phyloP scores from a whole-genome alignment of 176 grass and related monocot genomes.

The Calamus simplicifolius region DNA sequence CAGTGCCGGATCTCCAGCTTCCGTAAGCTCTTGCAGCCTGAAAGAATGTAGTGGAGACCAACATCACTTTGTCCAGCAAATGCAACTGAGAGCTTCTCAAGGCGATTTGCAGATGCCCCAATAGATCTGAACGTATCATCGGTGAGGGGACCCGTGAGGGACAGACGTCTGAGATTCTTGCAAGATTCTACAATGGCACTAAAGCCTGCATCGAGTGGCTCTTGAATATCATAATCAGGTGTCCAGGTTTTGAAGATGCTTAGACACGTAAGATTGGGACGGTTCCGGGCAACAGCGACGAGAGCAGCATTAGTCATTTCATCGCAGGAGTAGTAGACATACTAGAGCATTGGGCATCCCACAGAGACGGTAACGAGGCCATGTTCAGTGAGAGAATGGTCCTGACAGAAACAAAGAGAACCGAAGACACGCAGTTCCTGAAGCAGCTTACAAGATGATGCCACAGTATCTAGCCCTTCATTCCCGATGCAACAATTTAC shows the following conservation, averaged over 20 bases:
- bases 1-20: constrained; percentile 81
- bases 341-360: constrained; percentile 53
- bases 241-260: constrained; percentile 44
- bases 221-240: no score
- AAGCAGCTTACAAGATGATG: constrained; percentile 54
- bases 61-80: constrained; percentile 54
- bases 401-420: constrained; percentile 33
- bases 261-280: constrained; percentile 51
- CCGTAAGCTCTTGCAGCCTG: constrained; percentile 68
- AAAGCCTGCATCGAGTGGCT: constrained; percentile 62
- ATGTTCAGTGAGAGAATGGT: constrained; percentile 49
- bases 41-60: constrained; percentile 56
- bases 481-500: constrained; percentile 71
- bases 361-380: constrained; percentile 56
- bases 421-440: constrained; percentile 68
- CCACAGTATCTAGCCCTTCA: constrained; percentile 44
- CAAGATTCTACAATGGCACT: constrained; percentile 61
- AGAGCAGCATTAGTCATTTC: constrained; percentile 62
- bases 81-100: constrained; percentile 71
- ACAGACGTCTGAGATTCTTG: constrained; percentile 49
- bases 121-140: constrained; percentile 57
- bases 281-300: constrained; percentile 49
- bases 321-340: constrained; percentile 56
- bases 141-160: constrained; percentile 57
- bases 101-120: constrained; percentile 43